These are phyloP conservation scores for Penicillium sumatraense DNA, from an alignment of 2,329 filamentous ascomycete genomes.

Conservation along the genomic window DNA sequence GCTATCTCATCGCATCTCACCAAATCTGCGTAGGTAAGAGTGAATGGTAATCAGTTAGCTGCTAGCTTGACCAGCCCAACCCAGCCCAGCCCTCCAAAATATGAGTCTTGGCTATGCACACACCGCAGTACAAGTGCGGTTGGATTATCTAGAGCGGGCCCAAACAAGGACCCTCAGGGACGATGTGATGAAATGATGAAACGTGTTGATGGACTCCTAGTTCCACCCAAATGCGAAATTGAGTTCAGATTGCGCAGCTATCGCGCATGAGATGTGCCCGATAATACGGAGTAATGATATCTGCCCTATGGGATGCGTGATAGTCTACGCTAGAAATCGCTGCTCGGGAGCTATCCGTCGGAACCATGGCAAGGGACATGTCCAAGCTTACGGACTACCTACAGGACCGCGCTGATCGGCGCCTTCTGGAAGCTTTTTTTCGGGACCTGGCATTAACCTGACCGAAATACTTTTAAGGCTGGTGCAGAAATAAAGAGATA, in stretches of 20 bases:
- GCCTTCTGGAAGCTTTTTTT: constrained; percentile 15
- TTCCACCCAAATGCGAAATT: not conserved
- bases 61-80: too few relatives aligned
- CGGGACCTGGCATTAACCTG: not conserved
- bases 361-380: constrained; percentile 2
- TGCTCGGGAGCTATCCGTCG: constrained; percentile 9
- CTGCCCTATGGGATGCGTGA: not conserved
- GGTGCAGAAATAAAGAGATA: not conserved
- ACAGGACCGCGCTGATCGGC: constrained; percentile 12
- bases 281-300: not conserved
- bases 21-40: constrained; percentile 28
- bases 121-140: constrained; percentile 1
- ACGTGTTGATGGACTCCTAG: not conserved
- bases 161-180: not conserved
- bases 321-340: not conserved
- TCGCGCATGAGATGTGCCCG: not conserved
- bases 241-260: constrained; percentile 1
- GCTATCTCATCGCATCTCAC: constrained; percentile 20
- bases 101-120: not conserved
- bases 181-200: not conserved
- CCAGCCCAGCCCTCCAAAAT: not conserved
- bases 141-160: not conserved
- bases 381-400: constrained; percentile 1
- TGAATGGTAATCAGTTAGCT: constrained; percentile 11
- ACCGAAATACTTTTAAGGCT: not conserved